Percentiles rank a stretch among this genome's conserved stretches.
phyloP scores from a whole-genome alignment of 2,329 filamentous ascomycete species.

The Gaeumannomyces sp. region DNA sequence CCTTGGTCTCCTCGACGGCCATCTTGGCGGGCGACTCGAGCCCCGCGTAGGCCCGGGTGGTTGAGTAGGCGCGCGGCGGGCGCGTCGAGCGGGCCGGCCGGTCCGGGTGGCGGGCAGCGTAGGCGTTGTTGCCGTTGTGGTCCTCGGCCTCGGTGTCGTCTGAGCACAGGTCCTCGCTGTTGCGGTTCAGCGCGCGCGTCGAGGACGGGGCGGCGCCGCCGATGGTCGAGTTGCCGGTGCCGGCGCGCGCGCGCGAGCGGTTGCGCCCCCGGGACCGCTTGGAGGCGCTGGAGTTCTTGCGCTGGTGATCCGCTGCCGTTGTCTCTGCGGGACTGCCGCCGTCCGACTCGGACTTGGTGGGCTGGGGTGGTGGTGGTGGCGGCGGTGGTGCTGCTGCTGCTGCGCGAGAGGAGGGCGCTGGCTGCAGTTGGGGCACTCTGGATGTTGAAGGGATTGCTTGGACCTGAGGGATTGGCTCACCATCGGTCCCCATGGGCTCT shows the following conservation, averaged over 20 bases:
- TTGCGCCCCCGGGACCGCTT: neutral
- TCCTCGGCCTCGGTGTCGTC: neutral
- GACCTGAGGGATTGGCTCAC: neutral
- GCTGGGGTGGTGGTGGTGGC: neutral
- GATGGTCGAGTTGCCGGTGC: neutral
- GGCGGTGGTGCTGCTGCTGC: neutral
- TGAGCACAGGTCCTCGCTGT: neutral
- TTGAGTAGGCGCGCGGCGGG: slow-evolving; percentile 10
- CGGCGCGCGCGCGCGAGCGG: neutral
- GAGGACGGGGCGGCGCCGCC: neutral
- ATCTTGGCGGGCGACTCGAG: slow-evolving; percentile 2
- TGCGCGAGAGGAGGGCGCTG: neutral
- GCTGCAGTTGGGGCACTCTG: neutral
- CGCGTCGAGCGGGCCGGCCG: neutral
- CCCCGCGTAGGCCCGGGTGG: slow-evolving; percentile 7
- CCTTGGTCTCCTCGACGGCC: slow-evolving; percentile 3
- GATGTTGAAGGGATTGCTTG: neutral
- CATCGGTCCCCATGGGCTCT: neutral
- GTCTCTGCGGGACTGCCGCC: too few species aligned
- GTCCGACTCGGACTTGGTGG: too few species aligned
- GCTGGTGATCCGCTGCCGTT: neutral
- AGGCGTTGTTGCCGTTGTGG: neutral
- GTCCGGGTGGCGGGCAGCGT: neutral
- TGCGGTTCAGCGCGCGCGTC: neutral
- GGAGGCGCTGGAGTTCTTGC: neutral